These are phyloP conservation scores for Carex arenaria DNA, from an alignment of 202 grass and related monocot genomes.

Conservation along the genomic window DNA sequence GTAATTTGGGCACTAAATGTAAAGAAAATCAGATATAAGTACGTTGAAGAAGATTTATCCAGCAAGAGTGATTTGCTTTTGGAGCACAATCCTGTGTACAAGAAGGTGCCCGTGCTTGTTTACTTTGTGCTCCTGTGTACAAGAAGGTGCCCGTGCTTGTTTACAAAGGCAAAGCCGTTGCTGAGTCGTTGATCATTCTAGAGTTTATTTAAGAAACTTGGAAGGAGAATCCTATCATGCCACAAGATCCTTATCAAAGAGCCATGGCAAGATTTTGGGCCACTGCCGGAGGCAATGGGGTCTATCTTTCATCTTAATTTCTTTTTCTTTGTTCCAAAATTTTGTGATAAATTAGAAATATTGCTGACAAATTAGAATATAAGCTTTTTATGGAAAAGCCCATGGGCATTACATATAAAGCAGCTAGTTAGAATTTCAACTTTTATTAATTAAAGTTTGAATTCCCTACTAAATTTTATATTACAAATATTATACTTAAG, in stretches of 20 bases:
- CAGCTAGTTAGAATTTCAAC: neutral
- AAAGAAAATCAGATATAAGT: constrained; percentile 39
- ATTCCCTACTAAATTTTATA: neutral
- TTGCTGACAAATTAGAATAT: neutral
- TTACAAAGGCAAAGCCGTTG: constrained; percentile 29
- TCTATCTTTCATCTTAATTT: neutral
- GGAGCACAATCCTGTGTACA: constrained; percentile 42
- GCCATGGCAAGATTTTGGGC: constrained; percentile 39
- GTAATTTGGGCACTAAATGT: constrained; percentile 23
- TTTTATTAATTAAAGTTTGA: neutral
- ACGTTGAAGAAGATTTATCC: constrained; percentile 35
- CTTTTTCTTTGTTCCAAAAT: neutral
- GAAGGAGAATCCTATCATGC: constrained; percentile 25
- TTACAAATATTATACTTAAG: neutral
- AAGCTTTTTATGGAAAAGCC: neutral
- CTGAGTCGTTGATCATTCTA: constrained; percentile 35
- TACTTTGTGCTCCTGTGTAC: constrained; percentile 48
- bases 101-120: constrained; percentile 47
- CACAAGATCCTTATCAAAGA: constrained; percentile 29
- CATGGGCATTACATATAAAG: neutral
- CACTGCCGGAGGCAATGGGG: constrained; percentile 2
- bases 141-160: constrained; percentile 48
- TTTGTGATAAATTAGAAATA: neutral
- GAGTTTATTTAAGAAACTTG: constrained; percentile 49
- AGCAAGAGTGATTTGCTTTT: constrained; percentile 33